Conservation (phyloP, 148 eudicot species). For the Arctostaphylos glauca region DNA sequence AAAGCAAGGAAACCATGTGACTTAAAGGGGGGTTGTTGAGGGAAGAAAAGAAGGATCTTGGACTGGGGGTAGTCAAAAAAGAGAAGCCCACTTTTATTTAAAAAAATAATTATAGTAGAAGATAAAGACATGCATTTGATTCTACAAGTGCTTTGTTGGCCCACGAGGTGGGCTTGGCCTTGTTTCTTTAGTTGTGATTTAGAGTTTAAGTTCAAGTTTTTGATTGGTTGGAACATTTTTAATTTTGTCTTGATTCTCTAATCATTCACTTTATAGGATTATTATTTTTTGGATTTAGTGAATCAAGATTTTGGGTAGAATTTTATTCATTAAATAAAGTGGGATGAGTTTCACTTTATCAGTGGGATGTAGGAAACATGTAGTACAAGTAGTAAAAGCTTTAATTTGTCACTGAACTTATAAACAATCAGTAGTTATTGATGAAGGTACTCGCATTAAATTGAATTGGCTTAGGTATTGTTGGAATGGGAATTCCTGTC, state of each 20-base stretch:
- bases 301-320: neutral
- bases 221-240: neutral
- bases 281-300: neutral
- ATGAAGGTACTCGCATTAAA: too few species aligned
- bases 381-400: neutral
- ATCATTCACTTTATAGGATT: neutral
- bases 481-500: too few species aligned
- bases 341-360: neutral
- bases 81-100: conserved; percentile 13
- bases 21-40: conserved; percentile 20
- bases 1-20: conserved; percentile 37
- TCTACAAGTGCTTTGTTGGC: neutral
- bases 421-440: too few species aligned
- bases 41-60: conserved; percentile 40
- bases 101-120: conserved; percentile 1
- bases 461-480: too few species aligned
- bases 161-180: neutral
- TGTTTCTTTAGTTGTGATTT: neutral
- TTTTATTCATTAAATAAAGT: neutral
- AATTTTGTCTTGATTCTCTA: conserved; percentile 5
- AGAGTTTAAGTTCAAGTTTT: neutral
- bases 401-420: too few species aligned
- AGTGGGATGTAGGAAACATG: neutral
- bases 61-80: conserved; percentile 51
- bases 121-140: conserved; percentile 1